Evolutionary conservation across 257 asterid species (phyloP).

Genomic region (Eucommia ulmoides): DNA sequence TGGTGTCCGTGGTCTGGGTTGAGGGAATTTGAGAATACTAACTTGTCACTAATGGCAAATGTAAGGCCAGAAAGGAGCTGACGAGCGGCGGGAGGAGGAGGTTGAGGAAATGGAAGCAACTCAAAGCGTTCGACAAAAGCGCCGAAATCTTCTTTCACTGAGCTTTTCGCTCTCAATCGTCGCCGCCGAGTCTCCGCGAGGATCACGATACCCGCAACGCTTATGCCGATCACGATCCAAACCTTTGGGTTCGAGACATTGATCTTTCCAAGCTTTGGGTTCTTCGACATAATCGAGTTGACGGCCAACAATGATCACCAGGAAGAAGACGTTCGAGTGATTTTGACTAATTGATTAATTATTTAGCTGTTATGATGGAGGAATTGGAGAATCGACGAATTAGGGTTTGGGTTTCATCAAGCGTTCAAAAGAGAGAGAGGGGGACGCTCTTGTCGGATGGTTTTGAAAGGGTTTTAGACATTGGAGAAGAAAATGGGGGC

Average conservation of each 20-base stretch:
- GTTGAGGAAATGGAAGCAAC: constrained; percentile 73
- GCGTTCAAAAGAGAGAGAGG: too few species aligned
- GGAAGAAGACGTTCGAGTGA: not conserved
- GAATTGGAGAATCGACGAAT: constrained; percentile 9
- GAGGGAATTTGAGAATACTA: constrained; percentile 4
- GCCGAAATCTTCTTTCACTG: constrained; percentile 59
- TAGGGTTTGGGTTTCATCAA: too few species aligned
- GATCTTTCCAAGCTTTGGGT: constrained; percentile 54
- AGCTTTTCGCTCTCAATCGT: constrained; percentile 31
- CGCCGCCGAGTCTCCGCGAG: constrained; percentile 81
- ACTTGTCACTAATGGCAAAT: constrained; percentile 85
- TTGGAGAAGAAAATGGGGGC: too few species aligned
- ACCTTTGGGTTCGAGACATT: constrained; percentile 51
- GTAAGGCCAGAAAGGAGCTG: constrained; percentile 61
- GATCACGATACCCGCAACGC: constrained; percentile 73
- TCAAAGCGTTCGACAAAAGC: constrained; percentile 69
- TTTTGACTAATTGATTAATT: too few species aligned
- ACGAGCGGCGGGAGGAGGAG: constrained; percentile 92
- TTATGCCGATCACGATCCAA: constrained; percentile 80
- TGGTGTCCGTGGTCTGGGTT: too few species aligned
- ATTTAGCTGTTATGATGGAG: too few species aligned
- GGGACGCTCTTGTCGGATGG: too few species aligned
- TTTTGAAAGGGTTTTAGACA: too few species aligned
- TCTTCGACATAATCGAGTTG: constrained; percentile 3
- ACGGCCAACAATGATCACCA: not conserved